Conservation (phyloP, 805 yeast genomes). For the Candida silvatica region DNA sequence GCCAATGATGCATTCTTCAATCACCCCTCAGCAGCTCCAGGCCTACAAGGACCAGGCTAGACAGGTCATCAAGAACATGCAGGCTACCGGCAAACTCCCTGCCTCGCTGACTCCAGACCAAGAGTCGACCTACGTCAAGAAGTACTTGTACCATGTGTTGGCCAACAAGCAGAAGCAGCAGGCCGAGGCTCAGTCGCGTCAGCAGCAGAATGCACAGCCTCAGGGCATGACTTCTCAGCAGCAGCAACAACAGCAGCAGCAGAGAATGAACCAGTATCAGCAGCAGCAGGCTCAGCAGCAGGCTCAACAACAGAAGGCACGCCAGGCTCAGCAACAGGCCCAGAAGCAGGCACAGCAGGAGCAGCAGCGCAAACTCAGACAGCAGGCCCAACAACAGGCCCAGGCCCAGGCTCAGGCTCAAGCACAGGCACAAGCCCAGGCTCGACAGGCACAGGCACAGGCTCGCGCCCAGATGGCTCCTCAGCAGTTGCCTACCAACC, state of each 20-base stretch:
- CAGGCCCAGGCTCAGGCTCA: conserved; percentile 4
- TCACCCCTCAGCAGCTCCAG: conserved; percentile 19
- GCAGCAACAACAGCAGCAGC: conserved; percentile 8
- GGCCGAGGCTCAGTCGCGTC: conserved; percentile 13
- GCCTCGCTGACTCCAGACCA: conserved; percentile 24
- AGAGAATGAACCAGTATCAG: conserved; percentile 6
- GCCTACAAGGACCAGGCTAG: conserved; percentile 26
- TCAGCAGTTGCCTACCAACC: conserved; percentile 25
- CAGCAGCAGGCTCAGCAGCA: conserved; percentile 12
- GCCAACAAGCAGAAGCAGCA: conserved; percentile 12
- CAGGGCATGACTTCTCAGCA: conserved; percentile 14
- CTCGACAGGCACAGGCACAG: conserved; percentile 4
- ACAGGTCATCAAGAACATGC: conserved; percentile 25
- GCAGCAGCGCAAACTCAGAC: too few relatives aligned
- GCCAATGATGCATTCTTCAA: conserved; percentile 1
- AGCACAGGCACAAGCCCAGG: conserved; percentile 7
- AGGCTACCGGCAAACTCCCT: conserved; percentile 25
- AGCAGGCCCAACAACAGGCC: too few relatives aligned
- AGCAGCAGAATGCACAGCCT: conserved; percentile 11
- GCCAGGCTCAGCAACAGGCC: conserved; percentile 8
- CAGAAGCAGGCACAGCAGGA: conserved; percentile 4
- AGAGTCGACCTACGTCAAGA: conserved; percentile 25
- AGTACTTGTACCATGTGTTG: conserved; percentile 23
- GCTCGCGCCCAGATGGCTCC: conserved; percentile 7
- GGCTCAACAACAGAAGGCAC: conserved; percentile 8